Percentiles rank a stretch among this genome's conserved stretches.
These are phyloP conservation scores for Luffa aegyptiaca DNA, from an alignment of 306 rosid species.

Conservation along the genomic window DNA sequence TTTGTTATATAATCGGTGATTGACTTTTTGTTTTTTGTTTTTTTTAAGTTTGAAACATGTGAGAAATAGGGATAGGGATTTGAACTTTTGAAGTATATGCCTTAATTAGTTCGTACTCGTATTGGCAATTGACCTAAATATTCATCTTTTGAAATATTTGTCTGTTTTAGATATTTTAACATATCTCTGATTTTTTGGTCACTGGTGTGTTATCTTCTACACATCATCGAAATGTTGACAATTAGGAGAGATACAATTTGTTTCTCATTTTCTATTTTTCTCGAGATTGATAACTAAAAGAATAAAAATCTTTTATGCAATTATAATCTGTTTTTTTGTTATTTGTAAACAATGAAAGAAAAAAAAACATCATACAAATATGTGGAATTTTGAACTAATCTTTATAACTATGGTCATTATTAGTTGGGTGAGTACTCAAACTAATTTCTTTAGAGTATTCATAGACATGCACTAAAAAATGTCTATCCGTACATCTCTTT, in stretches of 20 bases:
- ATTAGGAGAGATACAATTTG: too few relatives aligned
- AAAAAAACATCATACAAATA: neutral
- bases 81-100: too few relatives aligned
- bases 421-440: neutral
- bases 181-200: too few relatives aligned
- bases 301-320: neutral
- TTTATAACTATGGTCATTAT: neutral
- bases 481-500: neutral
- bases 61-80: too few relatives aligned
- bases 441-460: neutral
- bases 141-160: too few relatives aligned
- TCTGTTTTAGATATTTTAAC: too few relatives aligned
- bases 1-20: neutral
- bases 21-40: too few relatives aligned
- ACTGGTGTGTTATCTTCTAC: too few relatives aligned
- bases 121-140: neutral
- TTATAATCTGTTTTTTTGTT: neutral
- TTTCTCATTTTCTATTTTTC: neutral
- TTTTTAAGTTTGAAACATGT: too few relatives aligned
- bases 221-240: too few relatives aligned
- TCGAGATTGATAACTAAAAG: neutral
- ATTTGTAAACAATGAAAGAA: neutral
- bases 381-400: neutral
- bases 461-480: neutral
- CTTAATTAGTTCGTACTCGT: too few relatives aligned